phyloP scores from a whole-genome alignment of 768 basidiomycete genomes.

The Xerocomus spinulosus region DNA sequence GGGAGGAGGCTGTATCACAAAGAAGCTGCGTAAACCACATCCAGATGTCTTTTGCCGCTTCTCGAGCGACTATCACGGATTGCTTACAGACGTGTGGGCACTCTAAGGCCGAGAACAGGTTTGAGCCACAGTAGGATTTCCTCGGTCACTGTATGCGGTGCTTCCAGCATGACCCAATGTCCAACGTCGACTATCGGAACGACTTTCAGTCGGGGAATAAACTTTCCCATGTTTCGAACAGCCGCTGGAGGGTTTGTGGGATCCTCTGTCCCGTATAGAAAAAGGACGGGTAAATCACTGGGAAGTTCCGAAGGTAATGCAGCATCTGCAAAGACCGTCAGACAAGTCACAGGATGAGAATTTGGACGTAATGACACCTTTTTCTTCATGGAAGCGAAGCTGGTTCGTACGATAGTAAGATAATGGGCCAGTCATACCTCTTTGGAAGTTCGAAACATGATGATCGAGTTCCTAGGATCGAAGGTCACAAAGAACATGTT shows the following conservation, averaged over 20 bases:
- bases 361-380: slow-evolving; percentile 29
- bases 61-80: no score
- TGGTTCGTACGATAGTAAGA: slow-evolving; percentile 70
- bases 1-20: neutral
- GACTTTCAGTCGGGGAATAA: slow-evolving; percentile 47
- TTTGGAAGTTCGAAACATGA: slow-evolving; percentile 43
- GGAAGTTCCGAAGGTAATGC: slow-evolving; percentile 41
- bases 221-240: slow-evolving; percentile 43
- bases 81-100: slow-evolving; percentile 5
- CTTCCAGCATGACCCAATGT: slow-evolving; percentile 70
- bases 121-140: slow-evolving; percentile 46
- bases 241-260: slow-evolving; percentile 38
- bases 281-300: slow-evolving; percentile 53
- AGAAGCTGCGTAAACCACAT: neutral
- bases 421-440: slow-evolving; percentile 64
- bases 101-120: neutral
- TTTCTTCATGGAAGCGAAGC: slow-evolving; percentile 64
- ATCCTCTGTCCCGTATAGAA: slow-evolving; percentile 58
- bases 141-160: slow-evolving; percentile 49
- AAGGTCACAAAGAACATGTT: slow-evolving; percentile 1
- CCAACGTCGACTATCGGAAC: slow-evolving; percentile 51
- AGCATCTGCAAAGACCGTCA: slow-evolving; percentile 33
- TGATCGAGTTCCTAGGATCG: slow-evolving; percentile 50
- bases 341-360: neutral
- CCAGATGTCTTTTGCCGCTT: neutral